Percentiles rank a stretch among this genome's conserved stretches.
Evolutionary conservation across 257 asterid species (phyloP).

Genomic region (Capsicum rhomboideum): DNA sequence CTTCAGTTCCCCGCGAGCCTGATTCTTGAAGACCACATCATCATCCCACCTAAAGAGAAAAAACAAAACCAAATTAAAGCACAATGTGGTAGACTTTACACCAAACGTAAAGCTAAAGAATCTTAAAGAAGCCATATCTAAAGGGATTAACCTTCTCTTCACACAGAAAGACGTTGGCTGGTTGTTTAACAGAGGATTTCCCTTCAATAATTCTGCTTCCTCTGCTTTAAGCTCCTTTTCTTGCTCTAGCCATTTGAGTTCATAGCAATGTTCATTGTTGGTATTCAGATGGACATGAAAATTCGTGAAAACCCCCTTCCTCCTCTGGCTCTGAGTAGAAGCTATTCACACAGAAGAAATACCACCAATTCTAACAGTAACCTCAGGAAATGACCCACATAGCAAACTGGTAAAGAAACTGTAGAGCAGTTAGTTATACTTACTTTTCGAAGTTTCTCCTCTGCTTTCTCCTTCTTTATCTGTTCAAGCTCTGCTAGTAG

Average conservation of each 20-base stretch:
- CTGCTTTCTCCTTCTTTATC: constrained; percentile 81
- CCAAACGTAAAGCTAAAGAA: background rate
- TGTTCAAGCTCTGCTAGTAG: constrained; percentile 91
- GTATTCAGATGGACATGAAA: background rate
- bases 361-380: background rate
- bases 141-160: constrained; percentile 54
- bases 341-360: background rate
- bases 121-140: background rate
- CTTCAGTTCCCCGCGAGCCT: constrained; percentile 83
- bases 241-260: constrained; percentile 27
- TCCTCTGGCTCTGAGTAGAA: background rate
- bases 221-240: constrained; percentile 79
- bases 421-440: constrained; percentile 4
- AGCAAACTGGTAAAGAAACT: background rate
- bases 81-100: background rate
- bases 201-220: constrained; percentile 74
- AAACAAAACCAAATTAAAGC: background rate
- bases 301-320: background rate
- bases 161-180: constrained; percentile 64
- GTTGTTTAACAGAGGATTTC: constrained; percentile 79
- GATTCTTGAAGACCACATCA: constrained; percentile 97
- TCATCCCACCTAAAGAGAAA: constrained; percentile 76
- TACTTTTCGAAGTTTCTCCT: constrained; percentile 75
- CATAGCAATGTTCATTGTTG: background rate
- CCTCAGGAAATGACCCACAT: background rate